These are phyloP conservation scores for Annulohypoxylon stygium DNA, from an alignment of 495 filamentous ascomycete genomes.

Conservation along the genomic window DNA sequence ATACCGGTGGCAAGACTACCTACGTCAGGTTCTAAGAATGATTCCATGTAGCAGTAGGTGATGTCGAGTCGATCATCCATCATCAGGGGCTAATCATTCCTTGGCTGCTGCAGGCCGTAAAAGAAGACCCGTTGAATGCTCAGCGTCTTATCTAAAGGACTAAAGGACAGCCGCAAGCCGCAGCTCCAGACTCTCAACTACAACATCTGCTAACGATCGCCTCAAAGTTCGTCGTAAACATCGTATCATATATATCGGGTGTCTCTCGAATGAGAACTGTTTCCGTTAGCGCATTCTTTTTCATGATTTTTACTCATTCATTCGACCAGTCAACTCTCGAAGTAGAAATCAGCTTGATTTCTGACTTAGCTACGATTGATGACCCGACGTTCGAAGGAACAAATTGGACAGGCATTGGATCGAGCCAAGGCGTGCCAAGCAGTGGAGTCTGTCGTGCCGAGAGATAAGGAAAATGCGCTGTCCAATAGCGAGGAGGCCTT, in stretches of 20 bases:
- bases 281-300: slow-evolving; percentile 12
- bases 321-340: slow-evolving; percentile 20
- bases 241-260: neutral
- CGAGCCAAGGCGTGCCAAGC: slow-evolving; percentile 43
- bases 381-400: slow-evolving; percentile 24
- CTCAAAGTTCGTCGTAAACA: slow-evolving; percentile 10
- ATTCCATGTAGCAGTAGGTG: slow-evolving; percentile 6
- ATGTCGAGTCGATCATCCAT: neutral
- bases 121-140: slow-evolving; percentile 36
- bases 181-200: neutral
- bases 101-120: slow-evolving; percentile 39
- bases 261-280: slow-evolving; percentile 8
- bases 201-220: neutral
- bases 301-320: slow-evolving; percentile 1
- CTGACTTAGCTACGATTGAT: neutral
- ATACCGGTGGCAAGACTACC: neutral
- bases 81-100: slow-evolving; percentile 32
- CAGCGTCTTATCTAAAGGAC: slow-evolving; percentile 5
- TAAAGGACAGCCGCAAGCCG: neutral
- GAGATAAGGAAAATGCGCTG: slow-evolving; percentile 41
- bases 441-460: slow-evolving; percentile 36
- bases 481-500: slow-evolving; percentile 27
- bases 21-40: neutral
- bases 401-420: slow-evolving; percentile 23
- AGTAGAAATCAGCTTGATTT: slow-evolving; percentile 15